These are phyloP conservation scores for Neurospora crassa DNA, from an alignment of 2,329 filamentous ascomycete species.

Conservation along the genomic window DNA sequence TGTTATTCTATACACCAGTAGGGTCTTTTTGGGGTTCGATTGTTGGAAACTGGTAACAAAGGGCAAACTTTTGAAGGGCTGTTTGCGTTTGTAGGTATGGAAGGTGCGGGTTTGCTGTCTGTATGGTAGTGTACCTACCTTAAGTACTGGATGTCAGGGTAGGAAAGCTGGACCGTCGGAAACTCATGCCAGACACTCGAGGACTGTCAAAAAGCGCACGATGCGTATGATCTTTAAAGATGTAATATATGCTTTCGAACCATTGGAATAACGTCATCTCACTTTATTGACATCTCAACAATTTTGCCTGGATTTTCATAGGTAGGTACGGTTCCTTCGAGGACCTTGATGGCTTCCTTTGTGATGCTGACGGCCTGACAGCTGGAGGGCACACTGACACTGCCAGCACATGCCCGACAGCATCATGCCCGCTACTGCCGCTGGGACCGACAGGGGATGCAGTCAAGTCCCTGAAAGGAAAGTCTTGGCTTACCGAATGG, in stretches of 20 bases:
- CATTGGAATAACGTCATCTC: no score
- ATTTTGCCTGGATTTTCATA: neutral
- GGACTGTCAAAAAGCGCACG: neutral
- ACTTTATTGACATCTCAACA: neutral
- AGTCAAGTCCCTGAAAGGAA: neutral
- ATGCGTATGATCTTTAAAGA: accelerated
- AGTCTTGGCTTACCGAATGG: neutral
- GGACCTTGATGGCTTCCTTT: neutral
- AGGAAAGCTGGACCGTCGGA: neutral
- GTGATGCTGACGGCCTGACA: neutral
- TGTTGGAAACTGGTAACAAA: neutral
- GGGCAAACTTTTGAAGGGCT: neutral
- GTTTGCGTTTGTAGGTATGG: neutral
- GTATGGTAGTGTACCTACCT: no score
- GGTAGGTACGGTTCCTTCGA: neutral
- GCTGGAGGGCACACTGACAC: neutral
- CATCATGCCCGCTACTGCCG: neutral
- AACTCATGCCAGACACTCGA: neutral
- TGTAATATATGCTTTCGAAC: neutral
- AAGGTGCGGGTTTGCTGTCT: neutral
- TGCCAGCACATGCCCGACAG: neutral
- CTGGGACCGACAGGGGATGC: neutral
- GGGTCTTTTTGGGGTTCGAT: neutral
- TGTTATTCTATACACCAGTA: neutral
- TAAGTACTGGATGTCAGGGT: neutral